A percentile compares a stretch with the other conserved stretches of the same genome.
Evolutionary conservation across 164 flowering plant genomes (phyloP).

Genomic region (Aristolochia contorta): DNA sequence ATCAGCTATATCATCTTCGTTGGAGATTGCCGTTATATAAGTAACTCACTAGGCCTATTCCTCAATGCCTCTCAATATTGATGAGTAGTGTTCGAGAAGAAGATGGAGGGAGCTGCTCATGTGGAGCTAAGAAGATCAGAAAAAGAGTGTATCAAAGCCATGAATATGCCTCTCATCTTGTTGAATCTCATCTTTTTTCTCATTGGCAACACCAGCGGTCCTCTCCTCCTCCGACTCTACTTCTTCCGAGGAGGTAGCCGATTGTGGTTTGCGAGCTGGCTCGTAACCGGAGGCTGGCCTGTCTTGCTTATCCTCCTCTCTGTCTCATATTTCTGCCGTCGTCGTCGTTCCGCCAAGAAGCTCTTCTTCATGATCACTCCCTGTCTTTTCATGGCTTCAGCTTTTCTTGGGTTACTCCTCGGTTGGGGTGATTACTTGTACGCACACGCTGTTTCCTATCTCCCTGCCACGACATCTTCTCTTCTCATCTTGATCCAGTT

Average conservation of each 20-base stretch:
- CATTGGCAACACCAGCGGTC: constrained; percentile 1
- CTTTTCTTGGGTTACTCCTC: constrained; percentile 27
- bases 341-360: too few species aligned
- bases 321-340: not conserved
- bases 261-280: constrained; percentile 23
- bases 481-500: constrained; percentile 39
- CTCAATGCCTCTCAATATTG: too few species aligned
- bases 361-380: constrained; percentile 6
- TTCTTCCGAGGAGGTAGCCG: constrained; percentile 20
- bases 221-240: constrained; percentile 18
- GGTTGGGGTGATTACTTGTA: constrained; percentile 45
- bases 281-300: constrained; percentile 15
- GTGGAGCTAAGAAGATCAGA: too few species aligned
- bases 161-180: too few species aligned
- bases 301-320: constrained; percentile 10
- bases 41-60: too few species aligned
- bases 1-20: too few species aligned
- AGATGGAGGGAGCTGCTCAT: too few species aligned
- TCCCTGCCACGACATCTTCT: constrained; percentile 50
- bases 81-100: too few species aligned
- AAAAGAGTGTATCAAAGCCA: too few species aligned
- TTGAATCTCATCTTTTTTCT: too few species aligned
- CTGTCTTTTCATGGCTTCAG: constrained; percentile 17
- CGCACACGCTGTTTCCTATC: constrained; percentile 29
- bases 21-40: too few species aligned